Conservation (phyloP, 2,329 filamentous ascomycete genomes). For the Teratosphaeria epicoccoides region DNA sequence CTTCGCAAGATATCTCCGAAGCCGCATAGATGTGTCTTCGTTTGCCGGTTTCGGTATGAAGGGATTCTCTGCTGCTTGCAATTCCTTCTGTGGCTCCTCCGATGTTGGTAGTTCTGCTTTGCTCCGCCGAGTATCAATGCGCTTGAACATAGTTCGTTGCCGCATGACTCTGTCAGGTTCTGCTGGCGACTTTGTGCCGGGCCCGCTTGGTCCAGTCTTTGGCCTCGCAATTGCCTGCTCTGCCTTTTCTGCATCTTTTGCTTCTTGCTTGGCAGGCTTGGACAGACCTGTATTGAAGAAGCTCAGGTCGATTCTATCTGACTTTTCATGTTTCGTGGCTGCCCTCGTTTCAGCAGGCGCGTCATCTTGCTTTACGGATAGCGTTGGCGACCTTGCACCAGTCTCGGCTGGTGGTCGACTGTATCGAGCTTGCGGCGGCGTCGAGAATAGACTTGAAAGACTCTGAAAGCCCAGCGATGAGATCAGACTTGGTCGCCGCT, state of each 20-base stretch:
- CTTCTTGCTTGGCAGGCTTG: background rate
- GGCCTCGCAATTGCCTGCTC: background rate
- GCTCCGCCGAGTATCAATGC: too few species aligned
- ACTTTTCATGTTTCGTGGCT: background rate
- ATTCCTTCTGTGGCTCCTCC: background rate
- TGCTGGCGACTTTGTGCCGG: background rate
- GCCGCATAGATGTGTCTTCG: background rate
- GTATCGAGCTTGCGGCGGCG: conserved; percentile 14
- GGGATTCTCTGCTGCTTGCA: background rate
- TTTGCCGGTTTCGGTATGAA: background rate
- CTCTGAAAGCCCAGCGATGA: conserved; percentile 21
- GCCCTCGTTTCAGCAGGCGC: background rate
- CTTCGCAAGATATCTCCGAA: background rate
- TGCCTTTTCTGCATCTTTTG: background rate
- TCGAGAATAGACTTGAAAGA: conserved; percentile 18
- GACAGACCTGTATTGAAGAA: background rate
- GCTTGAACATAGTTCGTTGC: background rate
- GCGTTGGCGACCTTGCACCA: background rate
- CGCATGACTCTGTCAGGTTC: background rate
- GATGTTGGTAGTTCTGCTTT: background rate
- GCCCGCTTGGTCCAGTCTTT: background rate
- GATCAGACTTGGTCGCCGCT: conserved; percentile 5
- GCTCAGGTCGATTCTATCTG: background rate
- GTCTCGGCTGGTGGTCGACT: conserved; percentile 12
- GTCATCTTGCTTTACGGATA: background rate